Evolutionary conservation across 1,284 basidiomycete genomes (phyloP), one percentile per base, ranked within the genome.

Genomic region (Stereum hirsutum): DNA sequence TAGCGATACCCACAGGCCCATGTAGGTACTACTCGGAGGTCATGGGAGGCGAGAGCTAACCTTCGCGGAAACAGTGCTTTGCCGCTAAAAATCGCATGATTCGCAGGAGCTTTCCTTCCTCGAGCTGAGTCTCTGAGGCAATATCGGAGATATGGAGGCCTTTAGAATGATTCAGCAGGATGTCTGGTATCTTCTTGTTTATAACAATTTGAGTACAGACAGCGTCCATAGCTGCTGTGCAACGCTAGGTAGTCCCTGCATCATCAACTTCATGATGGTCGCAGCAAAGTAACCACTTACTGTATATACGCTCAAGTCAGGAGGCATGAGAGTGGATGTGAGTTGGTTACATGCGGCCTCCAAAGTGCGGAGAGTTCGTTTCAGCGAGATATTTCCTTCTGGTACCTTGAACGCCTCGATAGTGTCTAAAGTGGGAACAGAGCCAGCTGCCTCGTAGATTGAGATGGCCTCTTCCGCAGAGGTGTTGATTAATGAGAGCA

Each of bases 1-100:
- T n/a, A n/a, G n/a, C n/a, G n/a, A n/a, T n/a, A n/a, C n/a, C n/a
- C n/a, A n/a, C n/a, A n/a, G n/a, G n/a, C n/a, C n/a, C n/a, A n/a
- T n/a, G n/a, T 8, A 19, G 30, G 31, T 30, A 21, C 14, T 6
- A 14, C 4, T 6, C 15, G 17, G 11, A 28, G 14, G 38, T 11
- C 49, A 8, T 44, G n/a, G n/a, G n/a, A n/a, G n/a, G n/a, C n/a
- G n/a, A n/a, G n/a, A n/a, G n/a, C n/a, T n/a, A n/a, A 65, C 65
- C 57, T 58, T 69, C 68, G 21, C 49, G 46, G 50, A 67, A 70
- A 38, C 63, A 54, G 45, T 66, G 64, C 31, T 58, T 57, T 1
- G 64, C 57, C 4, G 59, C 58, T 0, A 70, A 55, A 2, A 63
- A 42, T 11, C 66, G 56, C 39, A 70, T 43, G 14, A 68, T 51